Percentiles rank a stretch among this genome's conserved stretches.
These are phyloP conservation scores for Brassica juncea DNA, from an alignment of 345 rosid species.

Conservation along the genomic window DNA sequence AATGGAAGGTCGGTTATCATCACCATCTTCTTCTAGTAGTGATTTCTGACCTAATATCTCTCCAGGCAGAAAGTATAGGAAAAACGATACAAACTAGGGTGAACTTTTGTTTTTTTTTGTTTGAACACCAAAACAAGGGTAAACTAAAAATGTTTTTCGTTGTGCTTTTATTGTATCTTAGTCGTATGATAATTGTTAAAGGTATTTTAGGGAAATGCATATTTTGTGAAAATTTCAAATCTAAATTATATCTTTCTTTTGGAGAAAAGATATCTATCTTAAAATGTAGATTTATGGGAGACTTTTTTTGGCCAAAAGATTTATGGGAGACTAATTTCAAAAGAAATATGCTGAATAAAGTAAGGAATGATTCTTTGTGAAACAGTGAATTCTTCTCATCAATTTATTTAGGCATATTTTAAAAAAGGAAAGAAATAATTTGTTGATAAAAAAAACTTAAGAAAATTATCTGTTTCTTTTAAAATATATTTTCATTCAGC, in stretches of 20 bases:
- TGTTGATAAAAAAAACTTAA: not conserved
- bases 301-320: not conserved
- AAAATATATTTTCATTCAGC: too few species aligned
- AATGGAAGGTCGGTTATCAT: not conserved
- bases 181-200: not conserved
- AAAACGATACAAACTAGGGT: not conserved
- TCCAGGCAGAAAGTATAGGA: not conserved
- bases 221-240: not conserved
- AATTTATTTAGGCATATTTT: not conserved
- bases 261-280: not conserved
- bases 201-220: not conserved
- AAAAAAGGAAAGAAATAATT: not conserved
- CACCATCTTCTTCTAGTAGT: not conserved
- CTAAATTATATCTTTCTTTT: not conserved
- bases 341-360: not conserved
- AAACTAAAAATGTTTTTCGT: not conserved
- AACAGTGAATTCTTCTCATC: not conserved
- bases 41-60: not conserved
- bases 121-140: not conserved
- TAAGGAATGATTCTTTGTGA: not conserved
- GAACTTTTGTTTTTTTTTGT: not conserved
- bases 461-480: too few species aligned
- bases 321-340: not conserved
- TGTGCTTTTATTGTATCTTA: not conserved
- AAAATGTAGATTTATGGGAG: not conserved